Conservation (phyloP, 2,329 filamentous ascomycete species). For the Phoma sp. region DNA sequence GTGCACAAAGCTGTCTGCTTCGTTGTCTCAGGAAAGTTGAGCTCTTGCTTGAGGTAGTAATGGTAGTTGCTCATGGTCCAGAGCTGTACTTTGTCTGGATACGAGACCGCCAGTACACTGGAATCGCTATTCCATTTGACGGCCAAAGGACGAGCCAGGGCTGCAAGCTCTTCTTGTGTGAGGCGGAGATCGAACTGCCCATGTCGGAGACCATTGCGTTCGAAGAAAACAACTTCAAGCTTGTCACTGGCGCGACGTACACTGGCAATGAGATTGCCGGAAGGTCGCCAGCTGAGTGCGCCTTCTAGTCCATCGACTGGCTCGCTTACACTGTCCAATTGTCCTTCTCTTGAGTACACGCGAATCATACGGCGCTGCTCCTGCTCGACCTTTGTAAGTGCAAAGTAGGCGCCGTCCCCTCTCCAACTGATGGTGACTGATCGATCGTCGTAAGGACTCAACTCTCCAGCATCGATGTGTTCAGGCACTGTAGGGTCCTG, state of each 20-base stretch:
- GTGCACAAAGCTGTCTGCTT: conserved; percentile 26
- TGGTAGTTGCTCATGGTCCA: conserved; percentile 99
- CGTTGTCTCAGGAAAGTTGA: conserved; percentile 50
- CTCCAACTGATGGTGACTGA: conserved; percentile 84
- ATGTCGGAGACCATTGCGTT: conserved; percentile 95
- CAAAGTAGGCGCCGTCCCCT: conserved; percentile 89
- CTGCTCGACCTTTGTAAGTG: conserved; percentile 78
- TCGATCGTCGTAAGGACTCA: conserved; percentile 76
- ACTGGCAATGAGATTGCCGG: conserved; percentile 87
- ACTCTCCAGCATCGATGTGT: conserved; percentile 80
- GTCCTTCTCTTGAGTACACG: conserved; percentile 88
- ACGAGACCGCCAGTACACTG: conserved; percentile 81
- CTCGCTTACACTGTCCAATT: conserved; percentile 91
- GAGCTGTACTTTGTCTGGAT: conserved; percentile 78
- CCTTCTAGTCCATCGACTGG: conserved; percentile 91
- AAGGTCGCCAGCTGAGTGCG: conserved; percentile 87
- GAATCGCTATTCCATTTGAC: conserved; percentile 93
- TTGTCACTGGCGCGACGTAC: conserved; percentile 73
- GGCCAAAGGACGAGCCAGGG: conserved; percentile 63
- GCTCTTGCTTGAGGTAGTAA: conserved; percentile 95
- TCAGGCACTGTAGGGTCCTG: conserved; percentile 95
- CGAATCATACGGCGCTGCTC: conserved; percentile 77
- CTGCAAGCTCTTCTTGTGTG: conserved; percentile 62
- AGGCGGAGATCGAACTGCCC: conserved; percentile 85
- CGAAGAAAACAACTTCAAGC: conserved; percentile 92